These are phyloP conservation scores for Ganoderma lucidum DNA, from an alignment of 1,284 basidiomycete species.

Conservation along the genomic window DNA sequence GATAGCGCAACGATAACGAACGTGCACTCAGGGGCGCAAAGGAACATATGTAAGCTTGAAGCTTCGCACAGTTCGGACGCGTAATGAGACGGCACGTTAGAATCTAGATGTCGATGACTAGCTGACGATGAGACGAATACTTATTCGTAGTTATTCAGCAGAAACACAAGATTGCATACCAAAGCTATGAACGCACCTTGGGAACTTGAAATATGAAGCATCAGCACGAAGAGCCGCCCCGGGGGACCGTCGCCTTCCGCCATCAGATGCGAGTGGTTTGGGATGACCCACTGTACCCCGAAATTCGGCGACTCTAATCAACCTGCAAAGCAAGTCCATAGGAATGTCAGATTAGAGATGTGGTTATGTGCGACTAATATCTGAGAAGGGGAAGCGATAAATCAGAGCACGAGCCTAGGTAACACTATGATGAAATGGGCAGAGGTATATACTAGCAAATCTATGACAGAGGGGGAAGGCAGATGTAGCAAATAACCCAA, in stretches of 20 bases:
- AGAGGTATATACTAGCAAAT: neutral
- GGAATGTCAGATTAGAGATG: neutral
- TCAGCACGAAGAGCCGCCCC: neutral
- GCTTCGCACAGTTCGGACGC: neutral
- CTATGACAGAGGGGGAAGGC: neutral
- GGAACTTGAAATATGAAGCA: neutral
- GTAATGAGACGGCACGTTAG: neutral
- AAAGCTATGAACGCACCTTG: neutral
- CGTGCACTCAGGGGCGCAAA: neutral
- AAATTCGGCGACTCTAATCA: neutral
- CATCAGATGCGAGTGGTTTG: neutral
- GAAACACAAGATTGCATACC: neutral
- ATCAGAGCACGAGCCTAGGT: neutral
- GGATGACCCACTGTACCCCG: neutral
- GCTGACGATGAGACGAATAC: neutral
- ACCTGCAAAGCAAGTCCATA: neutral
- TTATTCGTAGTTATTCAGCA: too few relatives aligned
- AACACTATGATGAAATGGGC: neutral
- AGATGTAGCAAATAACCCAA: conserved; percentile 4
- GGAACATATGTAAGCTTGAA: neutral
- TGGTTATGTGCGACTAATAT: neutral
- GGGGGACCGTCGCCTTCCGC: neutral
- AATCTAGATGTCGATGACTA: neutral
- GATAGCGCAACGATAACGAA: neutral
- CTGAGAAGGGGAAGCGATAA: neutral